Evolutionary conservation across 2,329 filamentous ascomycete genomes (phyloP), one percentile per base, ranked within the genome.

Genomic region (Phialophora tarda): DNA sequence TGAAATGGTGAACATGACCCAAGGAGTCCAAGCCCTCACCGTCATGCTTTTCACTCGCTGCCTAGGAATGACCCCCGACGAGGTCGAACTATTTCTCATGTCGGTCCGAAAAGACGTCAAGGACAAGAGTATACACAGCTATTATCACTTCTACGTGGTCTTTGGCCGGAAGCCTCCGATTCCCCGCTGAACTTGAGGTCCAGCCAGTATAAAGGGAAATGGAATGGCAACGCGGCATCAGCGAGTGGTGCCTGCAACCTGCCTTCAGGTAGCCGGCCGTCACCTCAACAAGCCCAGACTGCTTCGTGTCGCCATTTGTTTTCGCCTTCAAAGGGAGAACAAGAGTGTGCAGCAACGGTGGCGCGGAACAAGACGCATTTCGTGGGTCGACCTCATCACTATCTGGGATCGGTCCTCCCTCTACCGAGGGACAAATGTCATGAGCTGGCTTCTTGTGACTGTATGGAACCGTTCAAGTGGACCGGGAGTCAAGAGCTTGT

Each of bases 11-110:
- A 73, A 74, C 44, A 74, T 73, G 60, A 73, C 76, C 57, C 65
- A 70, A 24, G 74, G 74, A 0, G 68, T 76, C 38, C 73, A 76
- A 51, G 74, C 73, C 17, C 77, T 75, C 73, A 72, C 72, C 10
- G 72, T 77, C 71, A 70, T 72, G 24, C 69, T 76, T n/a, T 65
- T 75, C 38, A 75, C 74, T 0, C 72, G 72, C 24, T 69, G 74
- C 28, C 71, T 75, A 69, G 72, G 73, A 10, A 66, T 64, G 67
- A 61, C 51, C 4, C 57, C 59, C 1, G 60, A 73, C 69, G 65
- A 73, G 70, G 66, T 68, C 32, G 32, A 57, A 17, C 24, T 65
- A 3, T 56, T 68, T 8, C 65, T 66, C 38, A 63, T 63, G 34
- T 59, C 62, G 17, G 66, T 70, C 11, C 59, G 68, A 17, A 44